phyloP scores from a whole-genome alignment of 441 rosid species.

The Euphorbia celastroides region DNA sequence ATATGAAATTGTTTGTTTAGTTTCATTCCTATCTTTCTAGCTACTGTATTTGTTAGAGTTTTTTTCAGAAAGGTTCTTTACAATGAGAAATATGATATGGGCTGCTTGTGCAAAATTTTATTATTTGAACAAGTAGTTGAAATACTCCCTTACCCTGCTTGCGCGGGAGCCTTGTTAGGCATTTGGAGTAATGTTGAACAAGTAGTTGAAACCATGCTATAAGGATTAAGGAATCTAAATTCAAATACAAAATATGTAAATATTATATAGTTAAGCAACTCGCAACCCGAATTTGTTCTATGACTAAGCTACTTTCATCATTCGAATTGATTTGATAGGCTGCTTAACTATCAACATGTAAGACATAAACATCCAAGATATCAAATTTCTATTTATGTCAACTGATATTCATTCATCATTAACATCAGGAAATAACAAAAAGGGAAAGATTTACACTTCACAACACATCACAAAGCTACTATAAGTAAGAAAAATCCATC shows the following conservation, averaged over 20 bases:
- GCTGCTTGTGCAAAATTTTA: no score
- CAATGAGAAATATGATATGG: no score
- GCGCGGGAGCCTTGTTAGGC: no score
- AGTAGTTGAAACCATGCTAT: no score
- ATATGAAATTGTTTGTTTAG: no score
- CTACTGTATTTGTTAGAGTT: no score
- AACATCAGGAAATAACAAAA: neutral
- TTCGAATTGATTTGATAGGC: neutral
- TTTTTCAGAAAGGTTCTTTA: no score
- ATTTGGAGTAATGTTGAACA: neutral
- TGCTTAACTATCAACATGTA: neutral
- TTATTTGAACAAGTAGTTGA: no score
- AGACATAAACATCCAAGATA: neutral
- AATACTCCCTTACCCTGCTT: no score
- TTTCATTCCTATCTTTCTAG: no score
- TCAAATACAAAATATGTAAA: neutral
- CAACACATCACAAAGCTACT: slow-evolving; percentile 13
- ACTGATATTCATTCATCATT: neutral
- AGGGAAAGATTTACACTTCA: slow-evolving; percentile 5
- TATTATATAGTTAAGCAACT: slow-evolving; percentile 2
- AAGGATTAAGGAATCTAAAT: neutral
- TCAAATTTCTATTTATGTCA: neutral
- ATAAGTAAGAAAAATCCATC: slow-evolving; percentile 18
- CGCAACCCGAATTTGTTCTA: neutral
- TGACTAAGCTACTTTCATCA: neutral